A percentile compares a stretch with the other conserved stretches of the same genome.
phyloP scores from a whole-genome alignment of 371 early-diverging fungal species.

The Paramicrosporidium saccamoebae region DNA sequence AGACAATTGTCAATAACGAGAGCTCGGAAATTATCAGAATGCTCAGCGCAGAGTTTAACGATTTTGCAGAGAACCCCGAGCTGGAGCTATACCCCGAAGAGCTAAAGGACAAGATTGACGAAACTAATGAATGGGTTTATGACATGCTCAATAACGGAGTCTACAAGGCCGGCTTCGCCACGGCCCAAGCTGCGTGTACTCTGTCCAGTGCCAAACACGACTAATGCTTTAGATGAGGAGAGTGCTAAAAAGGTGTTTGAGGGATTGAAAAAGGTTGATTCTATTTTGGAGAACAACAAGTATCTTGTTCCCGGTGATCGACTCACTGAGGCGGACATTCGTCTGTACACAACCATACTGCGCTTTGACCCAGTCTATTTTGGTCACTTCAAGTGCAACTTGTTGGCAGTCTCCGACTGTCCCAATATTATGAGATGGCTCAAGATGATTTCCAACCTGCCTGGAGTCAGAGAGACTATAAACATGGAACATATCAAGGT shows the following conservation, averaged over 20 bases:
- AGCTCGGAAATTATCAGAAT: conserved; percentile 77
- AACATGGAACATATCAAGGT: conserved; percentile 82
- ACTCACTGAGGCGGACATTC: conserved; percentile 68
- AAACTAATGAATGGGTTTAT: conserved; percentile 58
- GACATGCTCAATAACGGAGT: conserved; percentile 49
- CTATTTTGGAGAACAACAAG: conserved; percentile 20
- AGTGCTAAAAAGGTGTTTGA: conserved; percentile 29
- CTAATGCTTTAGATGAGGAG: conserved; percentile 13
- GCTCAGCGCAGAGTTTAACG: conserved; percentile 56
- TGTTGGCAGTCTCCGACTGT: conserved; percentile 43
- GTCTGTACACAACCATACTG: conserved; percentile 65
- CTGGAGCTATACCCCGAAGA: conserved; percentile 39
- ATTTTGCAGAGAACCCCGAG: conserved; percentile 15
- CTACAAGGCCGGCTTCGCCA: conserved; percentile 64
- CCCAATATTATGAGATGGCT: conserved; percentile 58
- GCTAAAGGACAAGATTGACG: conserved; percentile 36
- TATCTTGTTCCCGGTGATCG: conserved; percentile 26
- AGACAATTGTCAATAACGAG: conserved; percentile 90
- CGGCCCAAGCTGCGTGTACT: conserved; percentile 43
- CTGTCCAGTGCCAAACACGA: conserved; percentile 3
- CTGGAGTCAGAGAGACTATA: conserved; percentile 28
- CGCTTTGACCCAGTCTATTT: conserved; percentile 60
- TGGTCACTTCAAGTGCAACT: conserved; percentile 69
- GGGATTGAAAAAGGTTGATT: conserved; percentile 49
- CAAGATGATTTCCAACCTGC: conserved; percentile 41